Conservation (phyloP, 1,284 basidiomycete genomes). For the Trichosporon coremiiforme region DNA sequence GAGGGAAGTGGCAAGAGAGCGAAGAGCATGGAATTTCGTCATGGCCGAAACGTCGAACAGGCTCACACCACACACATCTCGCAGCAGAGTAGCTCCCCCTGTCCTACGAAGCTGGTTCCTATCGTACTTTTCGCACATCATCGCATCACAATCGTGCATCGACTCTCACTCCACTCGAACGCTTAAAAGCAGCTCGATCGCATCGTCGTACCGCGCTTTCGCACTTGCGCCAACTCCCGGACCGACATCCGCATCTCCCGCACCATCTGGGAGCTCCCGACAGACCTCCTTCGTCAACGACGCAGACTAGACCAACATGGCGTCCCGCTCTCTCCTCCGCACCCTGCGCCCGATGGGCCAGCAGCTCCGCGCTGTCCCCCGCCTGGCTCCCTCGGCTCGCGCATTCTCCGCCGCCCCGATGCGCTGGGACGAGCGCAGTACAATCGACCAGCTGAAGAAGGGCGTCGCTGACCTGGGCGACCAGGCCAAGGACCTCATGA, state of each 20-base stretch:
- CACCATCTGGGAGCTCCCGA: background rate
- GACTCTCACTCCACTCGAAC: too few species aligned
- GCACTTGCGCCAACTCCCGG: background rate
- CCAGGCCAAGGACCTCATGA: slow-evolving; percentile 1
- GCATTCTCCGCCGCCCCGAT: background rate
- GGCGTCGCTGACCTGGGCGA: slow-evolving; percentile 11
- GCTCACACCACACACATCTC: slow-evolving; percentile 1
- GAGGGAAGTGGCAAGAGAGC: slow-evolving; percentile 6
- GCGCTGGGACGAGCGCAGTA: slow-evolving; percentile 6
- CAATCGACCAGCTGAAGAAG: slow-evolving; percentile 9
- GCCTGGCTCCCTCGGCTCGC: background rate
- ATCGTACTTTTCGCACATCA: background rate
- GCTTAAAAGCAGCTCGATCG: background rate
- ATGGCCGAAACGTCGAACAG: background rate
- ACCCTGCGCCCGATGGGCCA: slow-evolving; percentile 6
- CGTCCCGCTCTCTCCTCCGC: slow-evolving; percentile 8
- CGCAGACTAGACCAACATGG: background rate
- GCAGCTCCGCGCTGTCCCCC: background rate
- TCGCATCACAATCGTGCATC: background rate
- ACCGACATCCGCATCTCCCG: background rate
- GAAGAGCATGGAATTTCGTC: slow-evolving; percentile 20
- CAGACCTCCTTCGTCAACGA: background rate
- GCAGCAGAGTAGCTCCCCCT: slow-evolving; percentile 2
- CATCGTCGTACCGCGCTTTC: background rate
- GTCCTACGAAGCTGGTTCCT: background rate